Conservation (phyloP, 2,329 filamentous ascomycete genomes). For the Ophiostoma sp. region DNA sequence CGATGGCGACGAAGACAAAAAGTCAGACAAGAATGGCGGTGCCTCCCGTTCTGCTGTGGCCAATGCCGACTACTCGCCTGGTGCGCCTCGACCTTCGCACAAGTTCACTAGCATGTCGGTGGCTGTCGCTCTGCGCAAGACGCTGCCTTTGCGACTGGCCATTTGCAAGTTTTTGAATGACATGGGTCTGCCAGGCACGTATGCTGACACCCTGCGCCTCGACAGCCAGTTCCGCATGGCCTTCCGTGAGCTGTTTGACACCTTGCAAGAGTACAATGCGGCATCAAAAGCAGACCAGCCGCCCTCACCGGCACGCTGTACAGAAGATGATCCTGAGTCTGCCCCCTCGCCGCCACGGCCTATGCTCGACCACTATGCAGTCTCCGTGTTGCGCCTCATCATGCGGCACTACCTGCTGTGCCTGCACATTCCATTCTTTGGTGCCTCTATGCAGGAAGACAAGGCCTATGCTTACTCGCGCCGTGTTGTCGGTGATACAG, state of each 20-base stretch:
- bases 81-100: not conserved
- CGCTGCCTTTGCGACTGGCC: slow-evolving; percentile 45
- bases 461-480: slow-evolving; percentile 54
- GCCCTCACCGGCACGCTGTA: not conserved
- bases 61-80: not conserved
- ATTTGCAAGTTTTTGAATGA: slow-evolving; percentile 50
- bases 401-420: slow-evolving; percentile 51
- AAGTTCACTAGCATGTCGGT: slow-evolving; percentile 50
- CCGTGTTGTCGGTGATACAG: slow-evolving; percentile 48
- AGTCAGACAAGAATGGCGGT: not conserved
- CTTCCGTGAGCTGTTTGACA: slow-evolving; percentile 39
- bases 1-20: not conserved
- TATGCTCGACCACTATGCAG: not conserved
- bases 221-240: slow-evolving; percentile 46
- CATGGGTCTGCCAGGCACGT: slow-evolving; percentile 45
- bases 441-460: slow-evolving; percentile 43
- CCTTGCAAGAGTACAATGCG: slow-evolving; percentile 34
- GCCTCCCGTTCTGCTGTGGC: not conserved
- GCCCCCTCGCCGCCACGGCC: not conserved
- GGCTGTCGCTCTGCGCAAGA: slow-evolving; percentile 47
- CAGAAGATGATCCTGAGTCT: not conserved
- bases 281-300: not conserved
- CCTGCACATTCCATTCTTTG: slow-evolving; percentile 54
- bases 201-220: slow-evolving; percentile 49
- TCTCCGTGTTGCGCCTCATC: slow-evolving; percentile 44